These are phyloP conservation scores for Populus tomentosa DNA, from an alignment of 441 rosid genomes.

Conservation along the genomic window DNA sequence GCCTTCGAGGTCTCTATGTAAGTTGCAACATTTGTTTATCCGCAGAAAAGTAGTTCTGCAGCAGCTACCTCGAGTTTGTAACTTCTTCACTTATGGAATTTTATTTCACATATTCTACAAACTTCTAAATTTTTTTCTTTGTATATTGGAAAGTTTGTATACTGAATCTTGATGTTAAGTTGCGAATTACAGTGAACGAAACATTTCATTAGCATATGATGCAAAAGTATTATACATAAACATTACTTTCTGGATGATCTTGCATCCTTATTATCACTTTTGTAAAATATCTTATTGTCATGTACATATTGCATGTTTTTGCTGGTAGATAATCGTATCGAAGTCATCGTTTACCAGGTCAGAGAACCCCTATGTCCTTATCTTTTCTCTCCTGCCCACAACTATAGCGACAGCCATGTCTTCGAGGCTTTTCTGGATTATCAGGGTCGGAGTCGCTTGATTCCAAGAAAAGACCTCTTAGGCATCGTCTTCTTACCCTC, in stretches of 20 bases:
- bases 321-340: neutral
- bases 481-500: constrained; percentile 61
- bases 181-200: constrained; percentile 8
- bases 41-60: constrained; percentile 11
- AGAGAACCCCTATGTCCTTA: constrained; percentile 27
- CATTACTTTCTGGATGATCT: constrained; percentile 18
- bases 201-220: constrained; percentile 13
- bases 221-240: neutral
- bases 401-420: constrained; percentile 68
- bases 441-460: constrained; percentile 66
- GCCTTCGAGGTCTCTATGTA: constrained; percentile 13
- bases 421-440: constrained; percentile 64
- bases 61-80: constrained; percentile 7
- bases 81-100: constrained; percentile 13
- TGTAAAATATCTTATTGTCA: constrained; percentile 3
- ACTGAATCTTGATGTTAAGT: constrained; percentile 5
- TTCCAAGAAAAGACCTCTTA: constrained; percentile 76
- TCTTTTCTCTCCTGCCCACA: constrained; percentile 45
- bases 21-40: constrained; percentile 15
- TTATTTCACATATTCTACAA: neutral
- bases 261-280: constrained; percentile 28
- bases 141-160: constrained; percentile 7
- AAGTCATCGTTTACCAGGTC: constrained; percentile 9
- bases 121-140: constrained; percentile 5
- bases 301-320: constrained; percentile 2